Evolutionary conservation across 768 basidiomycete genomes (phyloP), one percentile per base, ranked within the genome.

Genomic region (Nevesoporus exiguus): DNA sequence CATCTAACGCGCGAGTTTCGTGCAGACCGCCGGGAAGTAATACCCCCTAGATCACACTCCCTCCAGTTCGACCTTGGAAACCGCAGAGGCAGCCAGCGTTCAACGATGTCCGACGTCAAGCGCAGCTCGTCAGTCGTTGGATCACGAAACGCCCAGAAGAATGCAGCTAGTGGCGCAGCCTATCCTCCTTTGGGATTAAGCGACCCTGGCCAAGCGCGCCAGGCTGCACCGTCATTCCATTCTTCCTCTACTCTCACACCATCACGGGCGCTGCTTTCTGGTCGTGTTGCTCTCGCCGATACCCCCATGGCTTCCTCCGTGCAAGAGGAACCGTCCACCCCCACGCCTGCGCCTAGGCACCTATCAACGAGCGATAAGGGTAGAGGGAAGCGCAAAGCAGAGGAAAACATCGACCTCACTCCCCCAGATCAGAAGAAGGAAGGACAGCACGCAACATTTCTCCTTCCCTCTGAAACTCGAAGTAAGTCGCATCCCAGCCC

Each of bases 371-470:
- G 71, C 49, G 69, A 76, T 53, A 70, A 66, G 54, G 64, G 69
- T 31, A 81, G 76, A 60, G 84, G 84, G 7, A 90, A 90, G 67
- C 75, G 88, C 56, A 90, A 89, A 65, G 86, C 85, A 7, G 85
- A 86, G 41, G 87, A 88, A 57, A 78, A 87, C 59, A 73, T 82
- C n/a, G 85, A 84, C 55, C 72, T 78, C 30, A 86, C 87, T 3
- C 85, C 86, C 31, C 84, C 86, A 7, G 85, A 86, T 62, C 80
- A 76, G 52, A 74, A 75, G 54, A 80, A 77, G 65, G 76, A 78
- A 54, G 68, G 54, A 1, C 74, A 76, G 37, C 77, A 73, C 47
- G 74, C 87, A 36, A 88, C 84, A 7, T 89, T 88, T 64, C 83
- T 83, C 39, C 75, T 80, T 49, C 75, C 76, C 24, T 55, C 65